Conservation (phyloP, 306 rosid species). For the Aeschynomene evenia region DNA sequence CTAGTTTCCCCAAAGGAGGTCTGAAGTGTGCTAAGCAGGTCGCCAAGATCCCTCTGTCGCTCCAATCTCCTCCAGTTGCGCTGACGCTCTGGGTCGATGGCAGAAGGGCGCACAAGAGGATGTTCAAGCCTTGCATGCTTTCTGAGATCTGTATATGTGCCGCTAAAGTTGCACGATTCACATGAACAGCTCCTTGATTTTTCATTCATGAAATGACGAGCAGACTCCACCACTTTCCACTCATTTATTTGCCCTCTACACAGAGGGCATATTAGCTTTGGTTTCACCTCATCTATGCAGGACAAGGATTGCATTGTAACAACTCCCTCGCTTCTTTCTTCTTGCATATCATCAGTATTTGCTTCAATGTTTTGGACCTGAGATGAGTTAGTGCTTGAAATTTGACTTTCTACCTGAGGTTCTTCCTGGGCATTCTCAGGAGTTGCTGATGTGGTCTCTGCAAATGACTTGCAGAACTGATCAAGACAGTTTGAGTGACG, state of each 20-base stretch:
- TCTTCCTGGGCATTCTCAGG: conserved; percentile 57
- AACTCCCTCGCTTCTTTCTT: conserved; percentile 50
- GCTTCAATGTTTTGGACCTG: conserved; percentile 41
- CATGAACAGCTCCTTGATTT: conserved; percentile 88
- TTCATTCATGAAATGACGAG: conserved; percentile 90
- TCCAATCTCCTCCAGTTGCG: conserved; percentile 91
- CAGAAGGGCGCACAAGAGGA: conserved; percentile 87
- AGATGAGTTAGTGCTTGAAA: conserved; percentile 29
- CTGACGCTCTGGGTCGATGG: conserved; percentile 86
- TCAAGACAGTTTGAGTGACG: conserved; percentile 99
- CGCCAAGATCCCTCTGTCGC: conserved; percentile 94
- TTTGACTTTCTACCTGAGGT: conserved; percentile 47
- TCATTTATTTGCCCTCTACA: conserved; percentile 89
- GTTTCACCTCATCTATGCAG: conserved; percentile 59
- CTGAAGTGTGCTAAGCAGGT: conserved; percentile 86
- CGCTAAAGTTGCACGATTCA: conserved; percentile 76
- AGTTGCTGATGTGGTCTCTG: conserved; percentile 44
- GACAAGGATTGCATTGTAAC: conserved; percentile 49
- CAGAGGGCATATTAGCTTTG: conserved; percentile 81
- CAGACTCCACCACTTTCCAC: conserved; percentile 78
- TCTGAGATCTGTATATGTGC: conserved; percentile 85
- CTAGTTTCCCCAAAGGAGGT: conserved; percentile 79
- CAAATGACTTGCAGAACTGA: conserved; percentile 86
- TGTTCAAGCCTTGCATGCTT: conserved; percentile 93
- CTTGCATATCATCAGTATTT: conserved; percentile 43